Percentiles rank a stretch among this genome's conserved stretches.
These are phyloP conservation scores for Psidium guajava DNA, from an alignment of 345 rosid genomes.

Conservation along the genomic window DNA sequence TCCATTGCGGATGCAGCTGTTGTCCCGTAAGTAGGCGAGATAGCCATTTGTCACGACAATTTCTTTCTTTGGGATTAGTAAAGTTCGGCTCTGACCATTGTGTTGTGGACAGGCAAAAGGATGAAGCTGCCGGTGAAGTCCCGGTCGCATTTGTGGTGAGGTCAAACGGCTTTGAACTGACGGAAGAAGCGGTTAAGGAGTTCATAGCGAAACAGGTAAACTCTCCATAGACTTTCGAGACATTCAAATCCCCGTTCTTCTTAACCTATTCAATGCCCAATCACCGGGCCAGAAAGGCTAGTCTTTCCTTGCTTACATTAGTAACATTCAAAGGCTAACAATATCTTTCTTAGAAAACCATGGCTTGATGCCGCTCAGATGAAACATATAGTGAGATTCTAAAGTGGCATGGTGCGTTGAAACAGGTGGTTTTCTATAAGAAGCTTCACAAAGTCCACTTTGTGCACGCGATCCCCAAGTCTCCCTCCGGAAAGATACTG, in stretches of 20 bases:
- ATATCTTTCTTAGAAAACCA: not conserved
- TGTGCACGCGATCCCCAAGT: slow-evolving; percentile 74
- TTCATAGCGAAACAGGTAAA: slow-evolving; percentile 66
- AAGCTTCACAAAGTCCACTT: slow-evolving; percentile 65
- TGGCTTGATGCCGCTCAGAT: not conserved
- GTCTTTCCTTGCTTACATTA: not conserved
- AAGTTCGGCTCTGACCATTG: not conserved
- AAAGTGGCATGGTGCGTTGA: not conserved
- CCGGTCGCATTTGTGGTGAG: slow-evolving; percentile 87
- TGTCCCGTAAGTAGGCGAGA: slow-evolving; percentile 56
- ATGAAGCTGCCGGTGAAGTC: slow-evolving; percentile 86
- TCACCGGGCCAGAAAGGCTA: not conserved
- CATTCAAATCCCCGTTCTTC: not conserved
- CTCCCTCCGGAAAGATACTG: slow-evolving; percentile 82
- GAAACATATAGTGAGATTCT: not conserved
- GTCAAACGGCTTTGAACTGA: slow-evolving; percentile 41
- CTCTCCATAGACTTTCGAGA: not conserved
- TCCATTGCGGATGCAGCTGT: slow-evolving; percentile 84
- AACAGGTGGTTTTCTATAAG: slow-evolving; percentile 84
- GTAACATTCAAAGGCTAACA: not conserved
- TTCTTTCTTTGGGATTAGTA: not conserved
- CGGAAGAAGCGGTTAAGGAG: slow-evolving; percentile 62
- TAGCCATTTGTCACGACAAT: not conserved
- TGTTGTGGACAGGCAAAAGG: slow-evolving; percentile 38
- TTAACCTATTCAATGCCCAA: not conserved